A percentile compares a stretch with the other conserved stretches of the same genome.
These are phyloP conservation scores for Tuber umbilicatum DNA, from an alignment of 495 filamentous ascomycete genomes.

Conservation along the genomic window DNA sequence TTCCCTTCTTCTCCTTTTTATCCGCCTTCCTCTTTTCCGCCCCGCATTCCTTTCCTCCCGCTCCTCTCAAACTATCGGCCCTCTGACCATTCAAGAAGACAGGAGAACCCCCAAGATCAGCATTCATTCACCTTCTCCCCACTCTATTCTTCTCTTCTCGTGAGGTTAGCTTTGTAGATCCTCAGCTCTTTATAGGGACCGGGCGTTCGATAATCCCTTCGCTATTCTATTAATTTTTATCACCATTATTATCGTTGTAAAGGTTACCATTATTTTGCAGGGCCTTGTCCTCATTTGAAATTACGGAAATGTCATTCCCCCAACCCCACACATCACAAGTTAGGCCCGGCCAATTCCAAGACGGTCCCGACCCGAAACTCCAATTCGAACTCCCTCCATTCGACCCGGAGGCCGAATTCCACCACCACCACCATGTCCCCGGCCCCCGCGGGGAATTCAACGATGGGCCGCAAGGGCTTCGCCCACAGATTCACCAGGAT, in stretches of 20 bases:
- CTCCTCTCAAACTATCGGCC: background rate
- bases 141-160: background rate
- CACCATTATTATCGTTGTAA: background rate
- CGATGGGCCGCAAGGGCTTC: constrained; percentile 16
- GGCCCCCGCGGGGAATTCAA: constrained; percentile 18
- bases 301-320: background rate
- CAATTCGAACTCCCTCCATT: constrained; percentile 24
- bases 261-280: background rate
- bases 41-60: background rate
- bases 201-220: background rate
- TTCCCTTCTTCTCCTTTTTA: background rate
- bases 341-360: constrained; percentile 19
- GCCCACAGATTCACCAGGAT: constrained; percentile 31
- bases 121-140: background rate
- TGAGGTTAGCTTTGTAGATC: background rate
- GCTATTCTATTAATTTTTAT: background rate
- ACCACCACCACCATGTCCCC: constrained; percentile 12
- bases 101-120: background rate
- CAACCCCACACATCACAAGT: background rate
- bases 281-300: background rate
- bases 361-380: constrained; percentile 15
- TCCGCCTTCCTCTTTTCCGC: background rate
- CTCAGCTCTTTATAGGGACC: background rate
- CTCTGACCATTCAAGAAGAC: background rate
- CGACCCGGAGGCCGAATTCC: constrained; percentile 18